A percentile compares a stretch with the other conserved stretches of the same genome.
These are phyloP conservation scores for Didymella lethalis DNA, from an alignment of 2,329 filamentous ascomycete genomes.

Conservation along the genomic window DNA sequence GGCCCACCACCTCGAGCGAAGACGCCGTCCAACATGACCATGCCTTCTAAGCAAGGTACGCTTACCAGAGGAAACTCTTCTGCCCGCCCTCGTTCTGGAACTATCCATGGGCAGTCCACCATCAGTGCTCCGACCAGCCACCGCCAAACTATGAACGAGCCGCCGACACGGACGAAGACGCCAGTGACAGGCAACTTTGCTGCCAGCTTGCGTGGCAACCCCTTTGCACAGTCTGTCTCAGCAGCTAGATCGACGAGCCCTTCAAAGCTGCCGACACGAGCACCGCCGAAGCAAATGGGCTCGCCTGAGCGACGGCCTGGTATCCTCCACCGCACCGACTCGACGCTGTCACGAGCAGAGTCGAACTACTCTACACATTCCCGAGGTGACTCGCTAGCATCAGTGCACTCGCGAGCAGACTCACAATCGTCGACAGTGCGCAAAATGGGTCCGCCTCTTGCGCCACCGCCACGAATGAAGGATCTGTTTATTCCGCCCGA, in stretches of 20 bases:
- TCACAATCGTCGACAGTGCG: slow-evolving; percentile 38
- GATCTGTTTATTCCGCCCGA: slow-evolving; percentile 70
- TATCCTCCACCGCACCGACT: slow-evolving; percentile 39
- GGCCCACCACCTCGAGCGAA: slow-evolving; percentile 73
- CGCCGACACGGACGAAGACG: slow-evolving; percentile 51
- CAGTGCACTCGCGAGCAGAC: slow-evolving; percentile 39
- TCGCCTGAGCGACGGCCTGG: slow-evolving; percentile 73
- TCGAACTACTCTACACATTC: slow-evolving; percentile 25
- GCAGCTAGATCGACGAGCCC: slow-evolving; percentile 60
- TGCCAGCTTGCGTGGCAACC: slow-evolving; percentile 46
- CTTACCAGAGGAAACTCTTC: slow-evolving; percentile 39
- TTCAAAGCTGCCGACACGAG: slow-evolving; percentile 72
- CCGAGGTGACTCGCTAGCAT: slow-evolving; percentile 18
- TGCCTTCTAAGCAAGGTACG: slow-evolving; percentile 40
- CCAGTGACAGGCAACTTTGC: slow-evolving; percentile 48
- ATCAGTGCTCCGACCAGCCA: slow-evolving; percentile 47
- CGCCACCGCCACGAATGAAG: slow-evolving; percentile 88
- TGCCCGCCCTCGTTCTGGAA: slow-evolving; percentile 46
- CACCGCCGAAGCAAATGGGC: slow-evolving; percentile 16
- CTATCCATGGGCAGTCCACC: slow-evolving; percentile 51
- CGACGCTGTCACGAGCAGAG: slow-evolving; percentile 14
- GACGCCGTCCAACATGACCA: slow-evolving; percentile 67
- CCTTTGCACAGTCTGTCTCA: slow-evolving; percentile 49
- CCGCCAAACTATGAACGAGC: slow-evolving; percentile 17
- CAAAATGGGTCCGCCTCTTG: slow-evolving; percentile 58